phyloP scores from a whole-genome alignment of 179 eudicot genomes.

The Actinidia arguta region DNA sequence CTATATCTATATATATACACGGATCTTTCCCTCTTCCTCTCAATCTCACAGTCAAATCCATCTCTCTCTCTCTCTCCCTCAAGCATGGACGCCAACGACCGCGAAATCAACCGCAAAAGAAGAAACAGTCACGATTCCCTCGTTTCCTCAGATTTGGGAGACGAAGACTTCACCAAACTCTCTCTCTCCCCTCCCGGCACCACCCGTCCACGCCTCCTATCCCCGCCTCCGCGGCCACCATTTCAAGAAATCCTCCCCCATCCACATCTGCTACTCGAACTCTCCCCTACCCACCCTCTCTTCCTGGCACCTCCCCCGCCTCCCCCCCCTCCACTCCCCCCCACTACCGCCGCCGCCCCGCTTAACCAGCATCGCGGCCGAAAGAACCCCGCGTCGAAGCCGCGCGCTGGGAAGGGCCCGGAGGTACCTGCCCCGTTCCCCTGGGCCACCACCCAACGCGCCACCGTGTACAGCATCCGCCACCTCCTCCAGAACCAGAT shows the following conservation, averaged over 20 bases:
- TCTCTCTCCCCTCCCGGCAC: background rate
- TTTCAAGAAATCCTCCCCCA: background rate
- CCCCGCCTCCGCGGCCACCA: background rate
- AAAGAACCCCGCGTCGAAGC: background rate
- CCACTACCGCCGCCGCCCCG: background rate
- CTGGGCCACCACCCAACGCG: slow-evolving; percentile 55
- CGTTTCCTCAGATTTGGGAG: background rate
- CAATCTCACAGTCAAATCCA: background rate
- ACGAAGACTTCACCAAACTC: background rate
- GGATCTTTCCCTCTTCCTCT: background rate
- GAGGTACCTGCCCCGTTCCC: slow-evolving; percentile 39
- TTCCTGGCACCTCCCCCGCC: background rate
- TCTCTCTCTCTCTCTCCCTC: background rate
- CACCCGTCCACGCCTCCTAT: background rate
- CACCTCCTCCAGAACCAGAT: slow-evolving; percentile 28
- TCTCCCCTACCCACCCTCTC: background rate
- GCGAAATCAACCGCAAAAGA: background rate
- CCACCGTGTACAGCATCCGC: slow-evolving; percentile 32
- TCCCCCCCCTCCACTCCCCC: background rate
- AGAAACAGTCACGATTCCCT: background rate
- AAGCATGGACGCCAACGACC: background rate
- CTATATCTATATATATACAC: background rate
- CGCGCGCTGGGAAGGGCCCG: slow-evolving; percentile 24
- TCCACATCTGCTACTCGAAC: background rate
- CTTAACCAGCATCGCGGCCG: slow-evolving; percentile 20